phyloP scores from a whole-genome alignment of 2,329 filamentous ascomycete species.

The Xylariaceae sp. region DNA sequence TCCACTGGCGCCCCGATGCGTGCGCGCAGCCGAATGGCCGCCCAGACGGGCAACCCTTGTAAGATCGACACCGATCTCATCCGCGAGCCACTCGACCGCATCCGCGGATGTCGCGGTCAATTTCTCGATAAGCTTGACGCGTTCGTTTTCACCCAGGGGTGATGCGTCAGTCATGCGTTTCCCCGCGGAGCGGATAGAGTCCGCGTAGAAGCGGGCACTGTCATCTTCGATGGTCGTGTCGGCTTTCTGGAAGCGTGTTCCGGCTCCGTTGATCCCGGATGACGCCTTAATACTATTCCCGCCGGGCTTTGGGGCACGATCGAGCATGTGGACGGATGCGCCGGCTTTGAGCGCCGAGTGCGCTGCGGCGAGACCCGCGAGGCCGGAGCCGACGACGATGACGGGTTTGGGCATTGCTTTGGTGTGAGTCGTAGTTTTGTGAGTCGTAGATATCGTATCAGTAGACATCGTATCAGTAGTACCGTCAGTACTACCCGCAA shows the following conservation, averaged over 20 bases:
- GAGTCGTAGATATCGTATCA: too few species aligned
- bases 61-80: constrained; percentile 54
- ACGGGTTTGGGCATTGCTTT: constrained; percentile 31
- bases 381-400: constrained; percentile 59
- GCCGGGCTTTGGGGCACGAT: constrained; percentile 54
- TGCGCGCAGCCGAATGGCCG: constrained; percentile 52
- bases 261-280: constrained; percentile 59
- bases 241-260: constrained; percentile 50
- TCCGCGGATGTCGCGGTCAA: constrained; percentile 44
- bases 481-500: too few species aligned
- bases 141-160: constrained; percentile 27
- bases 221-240: constrained; percentile 34
- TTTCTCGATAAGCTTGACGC: constrained; percentile 42
- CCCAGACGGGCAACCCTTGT: constrained; percentile 54
- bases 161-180: constrained; percentile 29
- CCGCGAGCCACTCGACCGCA: constrained; percentile 52
- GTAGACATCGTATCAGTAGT: too few species aligned
- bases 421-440: too few species aligned
- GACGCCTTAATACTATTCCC: constrained; percentile 64
- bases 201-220: constrained; percentile 42
- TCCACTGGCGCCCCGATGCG: constrained; percentile 52
- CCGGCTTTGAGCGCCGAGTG: constrained; percentile 49
- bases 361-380: constrained; percentile 57
- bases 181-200: constrained; percentile 53
- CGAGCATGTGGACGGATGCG: constrained; percentile 52